Evolutionary conservation across 805 yeast species (phyloP).

Genomic region (Candida coquimbonensis): DNA sequence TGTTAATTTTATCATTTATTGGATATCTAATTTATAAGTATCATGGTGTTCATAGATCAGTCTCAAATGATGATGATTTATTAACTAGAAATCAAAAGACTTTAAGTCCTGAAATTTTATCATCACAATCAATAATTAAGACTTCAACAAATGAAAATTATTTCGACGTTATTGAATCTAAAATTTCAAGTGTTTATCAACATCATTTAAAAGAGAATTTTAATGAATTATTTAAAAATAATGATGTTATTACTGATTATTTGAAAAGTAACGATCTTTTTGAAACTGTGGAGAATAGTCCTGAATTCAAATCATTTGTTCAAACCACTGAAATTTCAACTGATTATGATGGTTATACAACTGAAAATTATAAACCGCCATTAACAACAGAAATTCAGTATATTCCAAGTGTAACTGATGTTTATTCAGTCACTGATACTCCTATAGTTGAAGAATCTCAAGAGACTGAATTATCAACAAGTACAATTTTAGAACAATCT

Average conservation of each 20-base stretch:
- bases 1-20: conserved; percentile 6
- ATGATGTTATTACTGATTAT: conserved; percentile 1
- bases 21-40: conserved; percentile 13
- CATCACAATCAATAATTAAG: not conserved
- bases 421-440: no score
- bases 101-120: conserved; percentile 5
- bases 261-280: not conserved
- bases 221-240: not conserved
- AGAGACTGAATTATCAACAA: not conserved
- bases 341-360: no score
- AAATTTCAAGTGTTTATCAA: conserved; percentile 3
- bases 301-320: not conserved
- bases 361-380: not conserved
- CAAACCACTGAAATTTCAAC: not conserved
- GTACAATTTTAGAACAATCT: not conserved
- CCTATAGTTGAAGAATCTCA: no score
- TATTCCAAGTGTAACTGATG: no score
- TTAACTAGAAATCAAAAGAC: conserved; percentile 16
- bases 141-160: not conserved
- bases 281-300: not conserved
- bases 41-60: not conserved
- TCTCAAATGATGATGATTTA: conserved; percentile 18
- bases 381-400: not conserved
- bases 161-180: conserved; percentile 2
- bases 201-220: conserved; percentile 2